Percentiles rank a stretch among this genome's conserved stretches.
These are phyloP conservation scores for Macrophomina tecta DNA, from an alignment of 2,329 filamentous ascomycete genomes.

Conservation along the genomic window DNA sequence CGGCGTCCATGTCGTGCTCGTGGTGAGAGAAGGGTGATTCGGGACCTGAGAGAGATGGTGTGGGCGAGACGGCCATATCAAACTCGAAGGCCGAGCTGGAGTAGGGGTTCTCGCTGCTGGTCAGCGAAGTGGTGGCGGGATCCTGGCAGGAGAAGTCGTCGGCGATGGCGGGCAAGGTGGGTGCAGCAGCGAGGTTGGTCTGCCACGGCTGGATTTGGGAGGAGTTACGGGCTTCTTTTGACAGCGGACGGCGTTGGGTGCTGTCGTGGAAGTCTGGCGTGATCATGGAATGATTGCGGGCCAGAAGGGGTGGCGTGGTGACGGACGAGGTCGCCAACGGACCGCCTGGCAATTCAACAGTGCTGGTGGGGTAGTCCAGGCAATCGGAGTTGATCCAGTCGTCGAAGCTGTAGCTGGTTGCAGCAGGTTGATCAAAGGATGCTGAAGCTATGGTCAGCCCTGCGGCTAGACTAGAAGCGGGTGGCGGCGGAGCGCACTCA, in stretches of 20 bases:
- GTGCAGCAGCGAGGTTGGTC: constrained; percentile 8
- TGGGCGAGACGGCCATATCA: constrained; percentile 35
- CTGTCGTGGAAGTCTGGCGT: constrained; percentile 20
- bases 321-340: constrained; percentile 20
- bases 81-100: constrained; percentile 25
- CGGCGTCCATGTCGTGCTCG: constrained; percentile 23
- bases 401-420: constrained; percentile 31
- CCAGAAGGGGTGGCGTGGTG: constrained; percentile 30
- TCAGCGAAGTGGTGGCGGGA: background rate
- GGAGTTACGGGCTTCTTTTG: constrained; percentile 28
- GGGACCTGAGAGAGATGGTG: constrained; percentile 43
- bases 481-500: constrained; percentile 24
- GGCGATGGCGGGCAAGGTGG: constrained; percentile 23
- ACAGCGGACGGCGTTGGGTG: constrained; percentile 15
- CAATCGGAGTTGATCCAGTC: constrained; percentile 40
- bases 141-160: constrained; percentile 22
- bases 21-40: constrained; percentile 38
- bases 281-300: constrained; percentile 27
- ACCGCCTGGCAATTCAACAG: constrained; percentile 33
- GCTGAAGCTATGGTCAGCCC: constrained; percentile 26
- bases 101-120: constrained; percentile 3
- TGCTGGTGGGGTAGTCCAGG: constrained; percentile 37
- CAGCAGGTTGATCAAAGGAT: constrained; percentile 27
- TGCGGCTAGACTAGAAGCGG: constrained; percentile 18
- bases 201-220: constrained; percentile 22